Evolutionary conservation across 2,329 filamentous ascomycete species (phyloP), one percentile per base, ranked within the genome.

Genomic region (Aschersonia sp.): DNA sequence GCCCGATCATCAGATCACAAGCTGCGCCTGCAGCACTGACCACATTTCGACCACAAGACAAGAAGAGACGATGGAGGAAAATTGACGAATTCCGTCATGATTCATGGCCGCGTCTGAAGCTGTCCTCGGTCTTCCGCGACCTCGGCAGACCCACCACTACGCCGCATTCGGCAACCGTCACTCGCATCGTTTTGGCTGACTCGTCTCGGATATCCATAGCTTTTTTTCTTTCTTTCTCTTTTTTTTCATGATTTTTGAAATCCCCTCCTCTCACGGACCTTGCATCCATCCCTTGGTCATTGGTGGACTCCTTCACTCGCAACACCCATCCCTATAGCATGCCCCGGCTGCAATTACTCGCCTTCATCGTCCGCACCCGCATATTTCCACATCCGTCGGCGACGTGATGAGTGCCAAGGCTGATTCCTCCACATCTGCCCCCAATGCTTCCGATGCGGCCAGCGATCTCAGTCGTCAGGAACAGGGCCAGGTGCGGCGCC

Each of bases 401-500:
- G 20, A 9, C 30, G 28, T 29, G 12, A 49, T 49, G 47, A 49
- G 38, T 28, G 40, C 40, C 12, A 29, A 46, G 30, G 46, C 43
- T 35, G 47, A 30, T 30, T 9, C 47, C 20, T n/a, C 40, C 40
- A n/a, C 50, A 28, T 42, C 7, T 42, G 12, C 32, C 28, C 35
- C 9, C 31, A 47, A 50, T 9, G n/a, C 40, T 9, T 10, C 44
- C 40, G 44, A 40, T 9, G 30, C 9, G 12, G 45, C 31, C n/a
- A 40, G 38, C 38, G 28, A 47, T 45, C 9, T 5, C 28, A 41
- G 31, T 30, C n/a, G 49, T 28, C 35, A 42, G 47, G 45, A 43
- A 31, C 35, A 45, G 30, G 45, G 42, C 12, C 41, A 44, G 43
- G n/a, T 20, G 50, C 43, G 43, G 47, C 45, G 42, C 5, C 45